These are phyloP conservation scores for Nicotiana noctiflora DNA, from an alignment of 257 asterid species.

Conservation along the genomic window DNA sequence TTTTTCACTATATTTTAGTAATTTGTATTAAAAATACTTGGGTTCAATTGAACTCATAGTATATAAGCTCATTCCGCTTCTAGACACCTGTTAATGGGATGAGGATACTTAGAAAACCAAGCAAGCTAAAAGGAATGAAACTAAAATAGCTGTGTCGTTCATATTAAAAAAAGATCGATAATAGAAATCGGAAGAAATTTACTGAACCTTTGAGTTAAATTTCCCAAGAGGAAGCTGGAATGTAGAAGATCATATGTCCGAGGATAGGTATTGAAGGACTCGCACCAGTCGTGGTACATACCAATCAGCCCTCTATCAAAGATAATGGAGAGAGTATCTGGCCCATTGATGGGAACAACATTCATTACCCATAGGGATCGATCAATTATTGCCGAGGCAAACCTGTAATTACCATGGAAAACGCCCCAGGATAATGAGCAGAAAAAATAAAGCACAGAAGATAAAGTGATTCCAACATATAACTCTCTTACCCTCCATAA, in stretches of 20 bases:
- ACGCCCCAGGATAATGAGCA: not conserved
- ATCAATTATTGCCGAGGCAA: conserved; percentile 53
- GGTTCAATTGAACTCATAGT: no score
- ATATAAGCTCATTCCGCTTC: no score
- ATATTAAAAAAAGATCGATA: not conserved
- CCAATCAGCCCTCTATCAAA: conserved; percentile 71
- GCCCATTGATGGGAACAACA: conserved; percentile 47
- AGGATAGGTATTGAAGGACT: conserved; percentile 66
- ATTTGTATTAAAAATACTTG: no score
- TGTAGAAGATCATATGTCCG: conserved; percentile 72
- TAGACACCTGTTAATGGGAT: no score
- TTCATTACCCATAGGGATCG: conserved; percentile 71
- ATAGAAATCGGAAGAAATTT: not conserved
- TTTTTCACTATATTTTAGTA: no score
- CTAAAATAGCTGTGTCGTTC: not conserved
- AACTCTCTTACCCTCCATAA: conserved; percentile 57
- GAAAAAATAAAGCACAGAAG: not conserved
- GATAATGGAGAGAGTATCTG: conserved; percentile 52
- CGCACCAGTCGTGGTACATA: conserved; percentile 80
- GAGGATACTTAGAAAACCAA: not conserved
- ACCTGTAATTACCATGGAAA: conserved; percentile 29
- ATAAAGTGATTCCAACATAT: not conserved
- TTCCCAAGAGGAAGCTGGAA: conserved; percentile 50
- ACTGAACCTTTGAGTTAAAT: conserved; percentile 44
- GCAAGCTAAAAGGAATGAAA: no score